phyloP scores from a whole-genome alignment of 2,329 filamentous ascomycete genomes.

The Colletotrichum sojae region DNA sequence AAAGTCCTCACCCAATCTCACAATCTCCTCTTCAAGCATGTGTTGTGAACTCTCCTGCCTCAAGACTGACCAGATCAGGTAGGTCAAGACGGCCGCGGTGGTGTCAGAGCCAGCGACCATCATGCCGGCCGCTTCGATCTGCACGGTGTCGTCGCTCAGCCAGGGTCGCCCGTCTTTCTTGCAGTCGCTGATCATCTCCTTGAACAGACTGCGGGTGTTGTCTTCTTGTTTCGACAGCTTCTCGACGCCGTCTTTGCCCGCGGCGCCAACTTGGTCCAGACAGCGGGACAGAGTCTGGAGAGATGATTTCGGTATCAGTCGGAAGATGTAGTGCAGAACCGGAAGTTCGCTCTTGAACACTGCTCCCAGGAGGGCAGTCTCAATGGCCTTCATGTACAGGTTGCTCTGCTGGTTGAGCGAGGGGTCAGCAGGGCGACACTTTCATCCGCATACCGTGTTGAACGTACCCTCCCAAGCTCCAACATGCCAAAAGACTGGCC shows the following conservation, averaged over 20 bases:
- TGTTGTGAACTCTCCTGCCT: slow-evolving; percentile 47
- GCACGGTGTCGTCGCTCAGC: slow-evolving; percentile 49
- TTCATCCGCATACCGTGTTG: background rate
- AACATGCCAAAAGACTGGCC: slow-evolving; percentile 68
- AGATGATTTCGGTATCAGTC: background rate
- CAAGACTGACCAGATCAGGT: slow-evolving; percentile 59
- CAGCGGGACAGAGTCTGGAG: slow-evolving; percentile 3
- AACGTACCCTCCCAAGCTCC: slow-evolving; percentile 60
- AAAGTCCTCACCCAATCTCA: slow-evolving; percentile 43
- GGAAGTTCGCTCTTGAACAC: slow-evolving; percentile 19
- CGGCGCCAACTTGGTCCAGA: background rate
- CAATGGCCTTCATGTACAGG: slow-evolving; percentile 13
- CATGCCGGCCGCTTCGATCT: slow-evolving; percentile 56
- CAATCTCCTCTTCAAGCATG: slow-evolving; percentile 53
- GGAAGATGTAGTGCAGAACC: background rate
- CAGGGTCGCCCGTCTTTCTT: background rate
- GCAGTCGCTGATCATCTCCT: slow-evolving; percentile 10
- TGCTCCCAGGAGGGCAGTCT: background rate
- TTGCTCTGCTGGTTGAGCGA: slow-evolving; percentile 48
- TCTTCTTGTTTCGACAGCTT: background rate
- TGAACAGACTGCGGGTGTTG: slow-evolving; percentile 6
- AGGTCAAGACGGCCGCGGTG: slow-evolving; percentile 64
- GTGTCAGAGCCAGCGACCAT: slow-evolving; percentile 68
- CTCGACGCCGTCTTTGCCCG: background rate
- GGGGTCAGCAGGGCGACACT: background rate